Conservation (phyloP, 257 asterid species). For the Solanum etuberosum region DNA sequence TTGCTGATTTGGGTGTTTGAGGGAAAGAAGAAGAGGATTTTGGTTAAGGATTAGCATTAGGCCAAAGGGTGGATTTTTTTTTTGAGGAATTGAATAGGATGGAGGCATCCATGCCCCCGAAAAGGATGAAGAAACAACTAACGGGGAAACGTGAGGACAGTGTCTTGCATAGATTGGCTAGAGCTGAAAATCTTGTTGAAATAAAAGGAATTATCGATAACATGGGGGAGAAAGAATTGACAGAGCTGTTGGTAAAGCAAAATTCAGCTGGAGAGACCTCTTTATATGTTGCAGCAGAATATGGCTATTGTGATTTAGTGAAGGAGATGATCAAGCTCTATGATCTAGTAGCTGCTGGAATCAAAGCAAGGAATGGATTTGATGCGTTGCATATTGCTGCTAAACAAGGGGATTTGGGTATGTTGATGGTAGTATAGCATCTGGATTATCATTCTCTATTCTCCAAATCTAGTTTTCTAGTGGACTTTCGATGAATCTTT, state of each 20-base stretch:
- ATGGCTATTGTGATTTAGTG: conserved; percentile 30
- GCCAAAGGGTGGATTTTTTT: background rate
- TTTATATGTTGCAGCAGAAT: conserved; percentile 38
- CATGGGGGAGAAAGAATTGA: conserved; percentile 13
- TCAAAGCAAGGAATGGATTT: conserved; percentile 40
- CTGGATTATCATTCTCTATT: background rate
- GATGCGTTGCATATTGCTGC: conserved; percentile 48
- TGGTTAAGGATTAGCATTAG: background rate
- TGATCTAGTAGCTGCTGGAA: conserved; percentile 35
- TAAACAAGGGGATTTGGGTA: conserved; percentile 50
- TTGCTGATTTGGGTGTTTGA: conserved; percentile 31
- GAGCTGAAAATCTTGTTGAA: conserved; percentile 27
- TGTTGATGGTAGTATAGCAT: background rate
- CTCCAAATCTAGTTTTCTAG: background rate
- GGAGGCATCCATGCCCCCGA: conserved; percentile 7
- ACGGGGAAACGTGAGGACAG: conserved; percentile 41
- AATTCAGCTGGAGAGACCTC: conserved; percentile 37
- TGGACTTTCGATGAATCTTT: background rate
- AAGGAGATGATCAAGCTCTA: conserved; percentile 25
- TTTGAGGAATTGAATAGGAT: background rate
- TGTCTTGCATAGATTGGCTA: conserved; percentile 29
- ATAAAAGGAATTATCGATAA: conserved; percentile 7
- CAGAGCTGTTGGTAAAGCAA: conserved; percentile 22
- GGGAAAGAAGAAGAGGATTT: conserved; percentile 22
- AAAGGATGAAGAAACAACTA: conserved; percentile 34